Percentiles rank a stretch among this genome's conserved stretches.
phyloP scores from a whole-genome alignment of 257 asterid genomes.

The Solanum sitiens region DNA sequence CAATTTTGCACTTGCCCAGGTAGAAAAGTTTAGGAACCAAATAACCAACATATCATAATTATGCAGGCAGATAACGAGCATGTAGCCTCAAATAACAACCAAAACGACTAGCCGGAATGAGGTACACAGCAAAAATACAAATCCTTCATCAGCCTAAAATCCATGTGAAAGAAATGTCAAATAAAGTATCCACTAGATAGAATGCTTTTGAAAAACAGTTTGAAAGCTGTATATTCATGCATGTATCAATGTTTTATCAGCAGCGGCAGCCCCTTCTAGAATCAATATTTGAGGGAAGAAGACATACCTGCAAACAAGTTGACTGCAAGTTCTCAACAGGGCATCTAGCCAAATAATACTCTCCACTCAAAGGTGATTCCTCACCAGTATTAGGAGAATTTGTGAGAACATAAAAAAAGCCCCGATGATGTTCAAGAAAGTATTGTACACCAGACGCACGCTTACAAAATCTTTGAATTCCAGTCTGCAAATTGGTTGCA shows the following conservation, averaged over 20 bases:
- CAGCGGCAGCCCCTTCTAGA: background rate
- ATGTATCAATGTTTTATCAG: background rate
- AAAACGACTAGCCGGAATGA: background rate
- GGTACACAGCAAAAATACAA: background rate
- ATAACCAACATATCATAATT: background rate
- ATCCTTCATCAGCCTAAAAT: background rate
- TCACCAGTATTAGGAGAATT: conserved; percentile 48
- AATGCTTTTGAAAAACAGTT: background rate
- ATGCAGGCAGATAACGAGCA: background rate
- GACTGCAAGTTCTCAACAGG: conserved; percentile 43
- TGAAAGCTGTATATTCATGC: background rate
- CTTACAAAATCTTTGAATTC: conserved; percentile 53
- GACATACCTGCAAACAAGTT: conserved; percentile 43
- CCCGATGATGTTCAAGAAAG: conserved; percentile 73
- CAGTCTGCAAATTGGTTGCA: conserved; percentile 35
- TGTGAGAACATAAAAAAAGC: conserved; percentile 62
- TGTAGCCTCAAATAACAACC: background rate
- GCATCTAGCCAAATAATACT: conserved; percentile 63
- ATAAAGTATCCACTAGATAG: background rate
- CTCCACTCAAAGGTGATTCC: conserved; percentile 30
- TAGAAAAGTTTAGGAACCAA: background rate
- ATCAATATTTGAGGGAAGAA: background rate
- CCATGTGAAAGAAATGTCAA: background rate
- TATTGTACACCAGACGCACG: conserved; percentile 82
- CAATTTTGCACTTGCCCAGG: background rate